Base-by-base conservation (phyloP, 352 stramenopile genomes). In the Globisporangium camurandrum region DNA sequence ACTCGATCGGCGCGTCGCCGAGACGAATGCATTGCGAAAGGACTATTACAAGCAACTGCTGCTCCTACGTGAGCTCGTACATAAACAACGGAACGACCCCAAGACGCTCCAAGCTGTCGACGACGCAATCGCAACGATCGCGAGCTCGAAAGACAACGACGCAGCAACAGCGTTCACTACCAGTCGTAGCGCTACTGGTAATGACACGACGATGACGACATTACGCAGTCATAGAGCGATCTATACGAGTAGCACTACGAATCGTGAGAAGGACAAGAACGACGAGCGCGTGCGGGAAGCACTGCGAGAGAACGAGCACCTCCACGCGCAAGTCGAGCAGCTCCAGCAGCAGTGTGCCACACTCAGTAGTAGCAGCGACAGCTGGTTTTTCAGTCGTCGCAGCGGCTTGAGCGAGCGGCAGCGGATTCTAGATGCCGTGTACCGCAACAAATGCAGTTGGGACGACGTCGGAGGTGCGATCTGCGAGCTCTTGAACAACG, bases 41-140 rank as follows among this genome's bases (percentile, higher is more conserved):
- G 66, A 84, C 49, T 81, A 75, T 39, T 87, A 86, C 60, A 75
- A 82, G 51, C 75, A 88, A 39, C 51, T 88, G 20, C 63, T 86
- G 10, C 73, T 86, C 72, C 63, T 88, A 51, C 70, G 75, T 14
- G 77, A 88, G 10, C 63, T 86, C 33, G 71, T 88, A 49, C 61
- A 59, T 46, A 80, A 74, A 49, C 71, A 86, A 30, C 60, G 58
- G 31, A 69, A 59, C 34, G 77, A 88, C 19, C 57, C 66, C 10
- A 66, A 66, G 3, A 75, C 70, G 30, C 48, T 87, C 41, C 60
- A 59, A 20, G 64, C 57, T 1, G 40, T 89, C 16, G 81, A 87
- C n/a, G 75, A 85, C 24, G 75, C 65, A 7, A 71, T 86, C 41
- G 61, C 62, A 38, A 56, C 37, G 2, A 54, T 59, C 11, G 42